phyloP scores from a whole-genome alignment of 2,329 filamentous ascomycete genomes.

The Aspergillus tubingensis region DNA sequence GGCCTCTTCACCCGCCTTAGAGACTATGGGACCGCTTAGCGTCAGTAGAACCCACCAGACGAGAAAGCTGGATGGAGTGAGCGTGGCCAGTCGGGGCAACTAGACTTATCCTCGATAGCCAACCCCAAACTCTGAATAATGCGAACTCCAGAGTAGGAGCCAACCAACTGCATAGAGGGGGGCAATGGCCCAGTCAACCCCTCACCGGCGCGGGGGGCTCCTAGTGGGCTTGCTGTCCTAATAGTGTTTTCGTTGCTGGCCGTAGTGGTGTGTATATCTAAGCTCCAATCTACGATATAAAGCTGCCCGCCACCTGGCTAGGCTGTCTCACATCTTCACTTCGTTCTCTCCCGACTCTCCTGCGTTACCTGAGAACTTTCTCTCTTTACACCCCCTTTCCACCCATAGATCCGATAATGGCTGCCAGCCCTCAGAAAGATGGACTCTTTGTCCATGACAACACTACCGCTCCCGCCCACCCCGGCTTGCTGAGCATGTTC shows the following conservation, averaged over 20 bases:
- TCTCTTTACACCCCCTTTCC: background rate
- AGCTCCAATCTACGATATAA: background rate
- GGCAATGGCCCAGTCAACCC: background rate
- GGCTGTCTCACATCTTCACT: background rate
- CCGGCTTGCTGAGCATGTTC: constrained; percentile 64
- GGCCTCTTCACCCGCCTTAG: background rate
- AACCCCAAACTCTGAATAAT: background rate
- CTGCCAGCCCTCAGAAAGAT: constrained; percentile 41
- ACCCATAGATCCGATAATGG: constrained; percentile 26
- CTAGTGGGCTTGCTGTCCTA: background rate
- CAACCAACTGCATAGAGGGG: background rate
- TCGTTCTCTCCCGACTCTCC: background rate
- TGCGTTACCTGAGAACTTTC: background rate
- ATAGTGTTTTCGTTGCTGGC: background rate
- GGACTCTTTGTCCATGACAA: constrained; percentile 60
- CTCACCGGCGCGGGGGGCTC: background rate
- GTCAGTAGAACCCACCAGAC: background rate
- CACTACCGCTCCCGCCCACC: constrained; percentile 49
- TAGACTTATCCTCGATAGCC: background rate
- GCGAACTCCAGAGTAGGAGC: background rate
- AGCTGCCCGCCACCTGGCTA: background rate
- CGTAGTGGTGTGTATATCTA: background rate
- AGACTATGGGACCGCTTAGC: background rate
- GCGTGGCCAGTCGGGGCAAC: background rate
- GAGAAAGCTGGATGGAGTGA: background rate